Evolutionary conservation across 1,284 basidiomycete species (phyloP).

Genomic region (Trametes hirsuta): DNA sequence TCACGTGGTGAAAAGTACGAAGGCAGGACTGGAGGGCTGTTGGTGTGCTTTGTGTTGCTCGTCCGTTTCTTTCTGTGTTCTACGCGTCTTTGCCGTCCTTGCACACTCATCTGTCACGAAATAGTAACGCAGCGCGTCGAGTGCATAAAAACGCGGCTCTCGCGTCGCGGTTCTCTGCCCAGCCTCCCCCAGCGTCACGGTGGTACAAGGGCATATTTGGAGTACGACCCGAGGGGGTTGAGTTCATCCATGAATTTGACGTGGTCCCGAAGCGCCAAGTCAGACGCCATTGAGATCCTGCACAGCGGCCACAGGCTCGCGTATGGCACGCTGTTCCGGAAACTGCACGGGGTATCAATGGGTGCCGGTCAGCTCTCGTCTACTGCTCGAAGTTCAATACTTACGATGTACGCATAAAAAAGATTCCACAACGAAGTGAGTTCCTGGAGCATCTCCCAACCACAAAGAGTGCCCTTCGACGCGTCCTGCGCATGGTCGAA

Average conservation of each 20-base stretch:
- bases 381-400: too few relatives aligned
- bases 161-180: not conserved
- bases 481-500: not conserved
- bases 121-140: not conserved
- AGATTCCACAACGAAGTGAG: not conserved
- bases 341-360: too few relatives aligned
- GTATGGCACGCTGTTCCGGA: too few relatives aligned
- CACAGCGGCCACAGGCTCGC: too few relatives aligned
- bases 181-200: not conserved
- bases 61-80: not conserved
- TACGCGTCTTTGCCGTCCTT: not conserved
- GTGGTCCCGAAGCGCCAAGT: not conserved
- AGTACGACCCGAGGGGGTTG: too few relatives aligned
- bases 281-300: too few relatives aligned
- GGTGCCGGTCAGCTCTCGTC: too few relatives aligned
- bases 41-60: not conserved
- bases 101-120: not conserved
- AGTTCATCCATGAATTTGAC: not conserved
- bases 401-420: not conserved
- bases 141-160: not conserved
- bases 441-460: not conserved
- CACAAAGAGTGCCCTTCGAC: not conserved
- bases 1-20: constrained; percentile 2
- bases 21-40: not conserved
- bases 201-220: too few relatives aligned